Evolutionary conservation across 2,329 filamentous ascomycete species (phyloP), one percentile per base, ranked within the genome.

Genomic region (Phoma sp.): DNA sequence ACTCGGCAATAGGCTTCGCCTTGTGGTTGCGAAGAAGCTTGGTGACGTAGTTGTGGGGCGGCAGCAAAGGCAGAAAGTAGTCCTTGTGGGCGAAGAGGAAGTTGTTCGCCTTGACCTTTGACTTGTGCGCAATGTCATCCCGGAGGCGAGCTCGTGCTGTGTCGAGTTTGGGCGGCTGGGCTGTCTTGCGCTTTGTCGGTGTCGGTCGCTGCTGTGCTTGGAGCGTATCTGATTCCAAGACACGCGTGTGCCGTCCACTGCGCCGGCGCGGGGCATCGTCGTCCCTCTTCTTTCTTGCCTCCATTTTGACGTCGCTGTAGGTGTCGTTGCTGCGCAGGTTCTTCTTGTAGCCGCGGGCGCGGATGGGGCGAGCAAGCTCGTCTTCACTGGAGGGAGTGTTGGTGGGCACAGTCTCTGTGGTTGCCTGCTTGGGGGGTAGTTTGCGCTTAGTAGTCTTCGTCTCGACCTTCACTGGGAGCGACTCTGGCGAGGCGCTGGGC

Each of bases 1-100:
- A 81, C 7, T 77, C 68, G 15, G 78, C 62, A 24, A 74, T 67
- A 1, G 67, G 64, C 21, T 58, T 46, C 10, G 61, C 45, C 1
- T 67, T 27, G 58, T 62, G 60, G 10, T 62, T 51, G 0, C 63
- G 46, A 15, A 64, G 58, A 2, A 82, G 70, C 59, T 76, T 79
- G 12, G 70, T 51, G 13, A 82, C 67, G 49, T 81, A 76, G 47
- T 79, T 82, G 55, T 64, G 73, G 1, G 60, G 51, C 0, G 80
- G 81, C 2, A 83, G 72, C 1, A 83, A 62, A 0, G 80, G 79
- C n/a, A 78, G 61, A 61, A 83, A 82, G 40, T 73, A 72, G 17
- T 80, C 71, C 55, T 78, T 76, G 61, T 82, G 71, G 15, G 74
- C 73, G 4, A 80, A 59, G 6, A 82, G 68, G 60, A 81, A 83